Base-by-base conservation (phyloP, 768 basidiomycete genomes). In the Leccinum arenicola region DNA sequence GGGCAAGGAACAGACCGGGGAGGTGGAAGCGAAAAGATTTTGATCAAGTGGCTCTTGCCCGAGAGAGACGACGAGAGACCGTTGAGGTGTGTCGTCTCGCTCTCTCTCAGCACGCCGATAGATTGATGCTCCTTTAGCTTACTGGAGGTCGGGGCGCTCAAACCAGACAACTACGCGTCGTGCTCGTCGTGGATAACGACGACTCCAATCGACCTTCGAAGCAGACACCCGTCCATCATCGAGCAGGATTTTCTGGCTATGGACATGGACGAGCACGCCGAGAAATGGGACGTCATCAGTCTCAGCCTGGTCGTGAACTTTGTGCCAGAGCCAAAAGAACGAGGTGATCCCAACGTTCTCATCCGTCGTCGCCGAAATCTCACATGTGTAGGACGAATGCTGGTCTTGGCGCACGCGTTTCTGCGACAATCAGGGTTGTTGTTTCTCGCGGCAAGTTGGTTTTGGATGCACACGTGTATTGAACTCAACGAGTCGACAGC, bases 241-340 rank as follows among this genome's bases (percentile, higher is more conserved):
- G 86, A 95, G 69, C 93, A 95, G 70, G 92, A 97, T 69, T 95
- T 96, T 66, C 71, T 96, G 48, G 68, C 80, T 6, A 76, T 94
- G 72, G 82, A 88, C 53, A 64, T 71, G 54, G 68, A 65, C 17
- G 75, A 80, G 62, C 75, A 89, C 66, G 68, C 68, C 10, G 79
- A 74, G 60, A 77, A 77, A 64, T 97, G 93, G 89, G 87, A 93
- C 64, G 68, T 86, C 19, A 81, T 96, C 58, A 93, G 91, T 70
- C 83, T 95, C 25, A 94, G 93, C 66, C 75, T 97, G 36, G 95
- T 97, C 4, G 73, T 97, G 4, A 97, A 97, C 68, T 97, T 95
- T 67, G 90, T 94, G 1, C 87, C 91, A 23, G 80, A 85, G 27
- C 77, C 89, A 0, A 75, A 75, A 51, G 86, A 91, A 55, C 78